phyloP scores from a whole-genome alignment of 2,329 filamentous ascomycete genomes.

The Talaromyces rugulosus region DNA sequence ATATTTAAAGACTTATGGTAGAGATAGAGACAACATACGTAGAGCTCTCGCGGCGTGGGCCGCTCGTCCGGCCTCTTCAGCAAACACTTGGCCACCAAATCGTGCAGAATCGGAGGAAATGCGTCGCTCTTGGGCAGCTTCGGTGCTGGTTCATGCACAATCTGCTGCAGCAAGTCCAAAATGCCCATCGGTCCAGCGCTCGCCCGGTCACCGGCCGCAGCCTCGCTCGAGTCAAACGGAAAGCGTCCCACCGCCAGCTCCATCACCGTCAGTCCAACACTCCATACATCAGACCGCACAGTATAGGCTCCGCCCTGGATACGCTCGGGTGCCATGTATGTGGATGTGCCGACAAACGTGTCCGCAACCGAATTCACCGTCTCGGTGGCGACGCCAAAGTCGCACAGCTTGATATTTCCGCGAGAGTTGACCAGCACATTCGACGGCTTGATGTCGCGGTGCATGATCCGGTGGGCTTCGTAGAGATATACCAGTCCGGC shows the following conservation, averaged over 20 bases:
- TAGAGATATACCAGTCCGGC: conserved; percentile 94
- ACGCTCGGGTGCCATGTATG: conserved; percentile 97
- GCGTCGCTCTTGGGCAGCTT: conserved; percentile 94
- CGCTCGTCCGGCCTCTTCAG: conserved; percentile 83
- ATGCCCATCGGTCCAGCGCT: conserved; percentile 81
- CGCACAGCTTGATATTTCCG: conserved; percentile 93
- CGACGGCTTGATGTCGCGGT: conserved; percentile 96
- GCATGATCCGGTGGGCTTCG: conserved; percentile 95
- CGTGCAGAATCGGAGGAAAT: conserved; percentile 89
- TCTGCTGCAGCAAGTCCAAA: conserved; percentile 90
- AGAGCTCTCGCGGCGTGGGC: conserved; percentile 89
- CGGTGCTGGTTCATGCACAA: conserved; percentile 92
- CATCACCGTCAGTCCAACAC: conserved; percentile 92
- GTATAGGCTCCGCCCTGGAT: conserved; percentile 97
- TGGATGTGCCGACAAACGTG: conserved; percentile 96
- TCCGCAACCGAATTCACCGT: conserved; percentile 97
- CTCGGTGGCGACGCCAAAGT: conserved; percentile 98
- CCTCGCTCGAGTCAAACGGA: conserved; percentile 80
- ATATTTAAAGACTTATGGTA: no score
- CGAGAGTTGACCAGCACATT: conserved; percentile 95
- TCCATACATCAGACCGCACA: conserved; percentile 98
- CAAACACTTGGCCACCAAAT: conserved; percentile 95
- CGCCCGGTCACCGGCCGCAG: conserved; percentile 65
- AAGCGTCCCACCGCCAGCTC: conserved; percentile 97
- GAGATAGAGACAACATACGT: conserved; percentile 54